A percentile compares a stretch with the other conserved stretches of the same genome.
Conservation (phyloP, 2,329 filamentous ascomycete genomes). For the Geosmithia putterillii region DNA sequence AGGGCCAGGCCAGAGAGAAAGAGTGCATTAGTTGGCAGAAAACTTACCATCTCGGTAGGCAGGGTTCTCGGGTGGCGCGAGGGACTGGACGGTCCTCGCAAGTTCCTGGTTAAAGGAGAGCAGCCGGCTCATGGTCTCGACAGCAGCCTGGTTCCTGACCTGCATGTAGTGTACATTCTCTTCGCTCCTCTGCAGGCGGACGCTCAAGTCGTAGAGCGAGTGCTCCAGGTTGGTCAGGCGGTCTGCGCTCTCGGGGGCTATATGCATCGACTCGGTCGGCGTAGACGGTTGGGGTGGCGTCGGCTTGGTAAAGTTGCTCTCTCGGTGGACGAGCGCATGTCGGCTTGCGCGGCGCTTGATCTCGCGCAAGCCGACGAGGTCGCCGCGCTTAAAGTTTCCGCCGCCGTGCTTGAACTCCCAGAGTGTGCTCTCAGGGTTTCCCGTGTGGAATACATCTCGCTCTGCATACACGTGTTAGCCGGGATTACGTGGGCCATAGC, state of each 20-base stretch:
- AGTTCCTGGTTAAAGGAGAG: conserved; percentile 76
- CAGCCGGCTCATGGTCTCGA: conserved; percentile 64
- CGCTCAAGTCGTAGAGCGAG: conserved; percentile 66
- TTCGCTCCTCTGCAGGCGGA: conserved; percentile 67
- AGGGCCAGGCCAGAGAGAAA: conserved; percentile 18
- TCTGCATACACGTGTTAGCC: conserved; percentile 38
- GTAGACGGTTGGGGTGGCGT: conserved; percentile 68
- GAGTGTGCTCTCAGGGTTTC: conserved; percentile 80
- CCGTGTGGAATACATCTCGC: conserved; percentile 95
- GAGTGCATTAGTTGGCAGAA: conserved; percentile 1
- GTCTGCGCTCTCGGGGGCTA: conserved; percentile 58
- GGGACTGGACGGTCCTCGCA: conserved; percentile 58
- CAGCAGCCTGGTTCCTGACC: conserved; percentile 67
- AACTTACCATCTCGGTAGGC: conserved; percentile 72
- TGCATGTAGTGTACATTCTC: conserved; percentile 71
- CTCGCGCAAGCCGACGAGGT: conserved; percentile 80
- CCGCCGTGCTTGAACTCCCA: conserved; percentile 99
- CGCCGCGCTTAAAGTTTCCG: conserved; percentile 91
- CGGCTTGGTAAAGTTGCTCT: conserved; percentile 71
- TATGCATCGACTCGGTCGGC: conserved; percentile 68
- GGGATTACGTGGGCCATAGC: no score
- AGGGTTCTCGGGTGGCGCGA: conserved; percentile 65
- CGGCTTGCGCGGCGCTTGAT: conserved; percentile 92
- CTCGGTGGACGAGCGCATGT: conserved; percentile 84
- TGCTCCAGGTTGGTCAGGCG: conserved; percentile 69